Base-by-base conservation (phyloP, 2,329 filamentous ascomycete species). In the Sporothrix variecibatus region DNA sequence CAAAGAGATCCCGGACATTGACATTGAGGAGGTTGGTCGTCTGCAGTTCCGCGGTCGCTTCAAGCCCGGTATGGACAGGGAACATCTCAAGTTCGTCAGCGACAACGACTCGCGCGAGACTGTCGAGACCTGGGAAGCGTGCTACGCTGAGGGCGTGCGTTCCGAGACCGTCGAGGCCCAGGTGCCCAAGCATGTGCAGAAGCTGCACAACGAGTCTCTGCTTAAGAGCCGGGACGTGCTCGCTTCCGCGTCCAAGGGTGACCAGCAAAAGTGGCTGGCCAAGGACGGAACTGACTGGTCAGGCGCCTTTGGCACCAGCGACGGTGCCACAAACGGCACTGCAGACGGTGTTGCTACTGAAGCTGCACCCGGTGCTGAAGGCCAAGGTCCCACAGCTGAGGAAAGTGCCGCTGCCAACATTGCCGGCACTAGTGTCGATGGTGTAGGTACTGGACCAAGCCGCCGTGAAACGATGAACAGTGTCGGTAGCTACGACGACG, bases 101-200 rank as follows among this genome's bases (percentile, higher is more conserved):
- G 93, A 97, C 81, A 97, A 97, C 79, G 91, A 97, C 80, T 92
- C 92, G 0, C 91, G 95, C 43, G 96, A 98, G 85, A 98, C 95
- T 0, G 97, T 94, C 77, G 95, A 98, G 83, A 93, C 92, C 0
- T 98, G 95, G 94, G 94, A 98, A 82, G 93, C 94, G 0, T 98
- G 95, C 81, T 89, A 92, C 56, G 90, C 94, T 0, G 95, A 98
- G 81, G 95, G 95, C 15, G 93, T 97, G 0, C 90, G 96, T 1
- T 83, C 86, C 17, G 88, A 91, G 73, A 87, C 90, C 38, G 94
- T 98, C 0, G 84, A 88, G 11, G 87, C 90, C 31, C 92, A 97
- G 79, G 85, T 97, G 0, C 93, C 94, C 0, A 89, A 91, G 0
- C 83, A 88, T 12, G 87, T 95, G 0, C 89, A 93, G 81, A 87